Evolutionary conservation across 1,139 yeast species (phyloP), one percentile per base, ranked within the genome.

Genomic region (Sugiyamaella castrensis): DNA sequence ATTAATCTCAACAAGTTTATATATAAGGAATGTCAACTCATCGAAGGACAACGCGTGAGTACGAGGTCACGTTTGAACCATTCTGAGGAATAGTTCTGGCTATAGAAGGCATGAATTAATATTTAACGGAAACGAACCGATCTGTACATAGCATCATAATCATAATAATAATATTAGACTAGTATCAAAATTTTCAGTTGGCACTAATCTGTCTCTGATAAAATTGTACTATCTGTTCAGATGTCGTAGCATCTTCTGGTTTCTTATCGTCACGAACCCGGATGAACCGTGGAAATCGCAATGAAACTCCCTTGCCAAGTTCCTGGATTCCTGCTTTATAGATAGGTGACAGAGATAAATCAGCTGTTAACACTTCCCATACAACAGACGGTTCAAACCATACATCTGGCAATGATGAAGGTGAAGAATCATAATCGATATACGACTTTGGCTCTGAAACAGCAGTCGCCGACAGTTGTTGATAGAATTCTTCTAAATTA

Each of bases 341-440:
- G 9, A 89, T 74, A 0, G 99, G 99, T 46, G 96, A 86, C 50
- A 92, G 76, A 0, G 97, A 88, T 47, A 92, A 74, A 69, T 92
- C 98, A 0, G 99, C 99, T 0, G 96, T 87, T 53, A 89, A 75
- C 1, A 92, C 96, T 68, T 92, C 99, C 73, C 95, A 91, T 6
- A 92, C 75, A 42, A 75, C 71, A 0, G 84, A 77, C 2, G 99
- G 98, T 60, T 92, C 96, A 63, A 92, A 87, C 98, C 98, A 92
- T 10, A 92, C 92, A 65, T 92, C 98, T 0, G 98, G 98, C 31
- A 82, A 74, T 56, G 76, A 78, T 38, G 67, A 65, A 1, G 65
- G 54, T 4, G 75, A 73, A 3, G 76, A 69, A 63, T 87, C 95
- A 62, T 81, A 88, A 2, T 82, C 75, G 55, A 80, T 81, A 48